Base-by-base conservation (phyloP, 2,329 filamentous ascomycete species). In the Lecanicillium sp. region DNA sequence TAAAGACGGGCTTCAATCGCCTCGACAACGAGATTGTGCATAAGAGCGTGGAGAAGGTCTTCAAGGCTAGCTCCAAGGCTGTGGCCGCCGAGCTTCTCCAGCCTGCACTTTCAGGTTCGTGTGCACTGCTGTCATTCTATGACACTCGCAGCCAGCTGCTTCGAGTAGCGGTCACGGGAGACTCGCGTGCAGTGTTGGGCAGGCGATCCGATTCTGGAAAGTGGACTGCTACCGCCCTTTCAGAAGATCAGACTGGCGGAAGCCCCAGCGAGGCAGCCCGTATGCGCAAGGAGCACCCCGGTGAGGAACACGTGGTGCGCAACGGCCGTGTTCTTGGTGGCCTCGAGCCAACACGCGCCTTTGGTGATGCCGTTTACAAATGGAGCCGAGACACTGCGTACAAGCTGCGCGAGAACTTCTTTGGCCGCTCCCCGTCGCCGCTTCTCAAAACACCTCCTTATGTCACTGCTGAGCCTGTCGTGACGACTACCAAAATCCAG, bases 341-440 rank as follows among this genome's bases (percentile, higher is more conserved):
- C 14, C 71, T 98, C 11, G 92, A 98, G 60, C 92, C 92, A 4
- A 90, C 84, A 14, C 81, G 92, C 46, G 90, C 94, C 0, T 98
- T 98, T 60, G 94, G 92, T 27, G 92, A 98, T 61, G 90, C 92
- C 8, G 82, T 84, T 51, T 98, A 98, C 69, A 98, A 98, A 63
- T 98, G 92, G 92, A 85, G 77, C 43, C 75, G 77, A 37, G 87
- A 95, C 44, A 83, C 88, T 1, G 87, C 92, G 43, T 78, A 86
- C 37, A 82, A 84, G 50, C 73, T 98, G 40, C 87, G 88, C 57
- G 72, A 74, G 47, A 82, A 83, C 22, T 98, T 94, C 70, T 97
- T 97, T 54, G 88, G 86, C 17, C 79, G 88, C 36, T 83, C 77
- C 12, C 81, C 86, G 3, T 85, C 83, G 9, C 74, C 79, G 13